phyloP scores from a whole-genome alignment of 306 rosid genomes.

The Medicago ruthenica region DNA sequence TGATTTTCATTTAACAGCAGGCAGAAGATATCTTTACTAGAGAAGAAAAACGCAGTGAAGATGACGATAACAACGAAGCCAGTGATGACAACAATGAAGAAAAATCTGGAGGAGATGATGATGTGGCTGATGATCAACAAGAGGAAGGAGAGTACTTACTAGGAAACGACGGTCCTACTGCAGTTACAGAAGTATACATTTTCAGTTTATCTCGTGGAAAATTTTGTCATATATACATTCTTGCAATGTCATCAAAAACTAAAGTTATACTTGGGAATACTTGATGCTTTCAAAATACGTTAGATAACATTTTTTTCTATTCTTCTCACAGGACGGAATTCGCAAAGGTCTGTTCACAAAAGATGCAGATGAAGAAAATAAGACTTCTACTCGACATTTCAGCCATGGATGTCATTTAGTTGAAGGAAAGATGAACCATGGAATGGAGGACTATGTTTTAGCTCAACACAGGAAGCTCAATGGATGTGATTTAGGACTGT shows the following conservation, averaged over 20 bases:
- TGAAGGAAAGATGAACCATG: constrained; percentile 59
- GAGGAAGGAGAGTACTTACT: constrained; percentile 39
- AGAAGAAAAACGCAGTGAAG: constrained; percentile 34
- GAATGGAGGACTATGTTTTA: constrained; percentile 69
- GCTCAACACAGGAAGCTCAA: constrained; percentile 53
- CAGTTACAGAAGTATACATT: constrained; percentile 40
- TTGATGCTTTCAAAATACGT: neutral
- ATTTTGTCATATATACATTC: no score
- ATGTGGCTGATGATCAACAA: constrained; percentile 20
- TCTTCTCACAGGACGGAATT: constrained; percentile 24
- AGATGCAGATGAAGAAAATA: constrained; percentile 34
- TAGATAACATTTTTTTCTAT: constrained; percentile 1
- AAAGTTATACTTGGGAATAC: neutral
- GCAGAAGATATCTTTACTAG: constrained; percentile 21
- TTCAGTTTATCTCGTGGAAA: neutral
- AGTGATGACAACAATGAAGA: neutral
- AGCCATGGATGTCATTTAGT: constrained; percentile 60
- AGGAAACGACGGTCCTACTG: constrained; percentile 35
- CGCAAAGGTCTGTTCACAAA: constrained; percentile 12
- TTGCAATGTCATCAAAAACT: no score
- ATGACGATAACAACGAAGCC: constrained; percentile 7
- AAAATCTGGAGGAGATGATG: constrained; percentile 19
- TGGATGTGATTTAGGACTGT: constrained; percentile 58
- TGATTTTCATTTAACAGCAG: constrained; percentile 38
- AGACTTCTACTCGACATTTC: constrained; percentile 35